These are phyloP conservation scores for Microdochium nivale DNA, from an alignment of 2,329 filamentous ascomycete species.

Conservation along the genomic window DNA sequence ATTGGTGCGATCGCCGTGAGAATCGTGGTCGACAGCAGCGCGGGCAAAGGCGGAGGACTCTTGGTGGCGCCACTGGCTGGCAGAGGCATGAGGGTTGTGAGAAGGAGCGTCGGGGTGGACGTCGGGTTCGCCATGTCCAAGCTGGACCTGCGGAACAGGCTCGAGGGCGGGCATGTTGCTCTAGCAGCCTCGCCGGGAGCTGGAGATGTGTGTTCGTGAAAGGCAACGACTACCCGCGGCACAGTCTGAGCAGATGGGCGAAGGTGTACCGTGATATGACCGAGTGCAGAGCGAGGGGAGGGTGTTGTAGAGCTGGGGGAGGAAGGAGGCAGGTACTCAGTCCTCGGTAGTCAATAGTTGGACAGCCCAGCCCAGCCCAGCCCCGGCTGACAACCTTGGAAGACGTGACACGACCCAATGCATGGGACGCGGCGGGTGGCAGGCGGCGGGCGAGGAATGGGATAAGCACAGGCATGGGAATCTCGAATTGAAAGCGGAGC, in stretches of 20 bases:
- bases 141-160: neutral
- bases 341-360: too few species aligned
- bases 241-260: too few species aligned
- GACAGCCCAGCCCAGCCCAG: neutral
- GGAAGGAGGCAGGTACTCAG: too few species aligned
- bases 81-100: conserved; percentile 45
- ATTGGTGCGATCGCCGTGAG: conserved; percentile 21
- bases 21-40: conserved; percentile 25
- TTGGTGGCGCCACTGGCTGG: conserved; percentile 54
- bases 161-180: neutral
- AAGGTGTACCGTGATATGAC: too few species aligned
- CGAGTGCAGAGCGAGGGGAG: too few species aligned
- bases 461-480: neutral
- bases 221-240: too few species aligned
- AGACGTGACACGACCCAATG: neutral
- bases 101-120: conserved; percentile 22
- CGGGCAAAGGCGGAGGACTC: conserved; percentile 49
- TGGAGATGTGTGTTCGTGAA: too few species aligned
- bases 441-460: neutral
- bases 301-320: too few species aligned
- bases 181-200: too few species aligned
- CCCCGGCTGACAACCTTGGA: neutral
- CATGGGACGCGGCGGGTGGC: neutral
- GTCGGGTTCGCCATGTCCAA: conserved; percentile 8
- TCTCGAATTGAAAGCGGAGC: neutral